These are phyloP conservation scores for Fusarium equiseti DNA, from an alignment of 2,329 filamentous ascomycete species.

Conservation along the genomic window DNA sequence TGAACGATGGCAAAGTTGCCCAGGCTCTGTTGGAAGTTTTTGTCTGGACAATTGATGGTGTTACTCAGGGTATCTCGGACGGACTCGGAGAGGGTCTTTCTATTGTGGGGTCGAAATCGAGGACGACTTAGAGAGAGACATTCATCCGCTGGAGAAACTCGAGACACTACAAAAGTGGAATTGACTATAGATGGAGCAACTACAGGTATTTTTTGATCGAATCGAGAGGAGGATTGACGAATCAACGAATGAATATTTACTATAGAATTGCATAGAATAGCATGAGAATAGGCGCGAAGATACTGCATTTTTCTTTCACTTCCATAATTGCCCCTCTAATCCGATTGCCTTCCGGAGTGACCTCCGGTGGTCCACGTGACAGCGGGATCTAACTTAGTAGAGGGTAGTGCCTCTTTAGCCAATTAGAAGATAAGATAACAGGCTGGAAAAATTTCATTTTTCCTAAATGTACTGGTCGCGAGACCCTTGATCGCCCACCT, in stretches of 20 bases:
- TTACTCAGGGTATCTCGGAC: constrained; percentile 76
- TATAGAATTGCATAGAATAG: constrained; percentile 3
- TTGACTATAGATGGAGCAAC: background rate
- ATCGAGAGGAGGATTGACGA: background rate
- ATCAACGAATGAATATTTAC: background rate
- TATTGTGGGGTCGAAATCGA: constrained; percentile 38
- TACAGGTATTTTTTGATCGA: background rate
- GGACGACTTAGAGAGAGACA: constrained; percentile 1
- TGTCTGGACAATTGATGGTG: constrained; percentile 71
- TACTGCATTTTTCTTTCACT: background rate
- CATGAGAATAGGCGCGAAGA: background rate
- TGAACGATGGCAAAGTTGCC: constrained; percentile 75
- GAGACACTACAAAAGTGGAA: background rate
- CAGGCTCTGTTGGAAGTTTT: constrained; percentile 66
- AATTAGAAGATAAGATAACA: constrained; percentile 27
- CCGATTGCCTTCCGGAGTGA: background rate
- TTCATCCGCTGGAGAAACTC: background rate
- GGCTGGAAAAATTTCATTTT: constrained; percentile 23
- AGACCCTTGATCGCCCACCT: constrained; percentile 35
- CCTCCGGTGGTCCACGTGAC: constrained; percentile 26
- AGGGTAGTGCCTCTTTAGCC: constrained; percentile 7
- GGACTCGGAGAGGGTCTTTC: constrained; percentile 62
- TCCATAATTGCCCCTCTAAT: background rate
- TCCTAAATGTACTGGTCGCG: constrained; percentile 19
- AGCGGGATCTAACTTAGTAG: constrained; percentile 1